phyloP scores from a whole-genome alignment of 352 stramenopile genomes.

The Globisporangium viniferum region DNA sequence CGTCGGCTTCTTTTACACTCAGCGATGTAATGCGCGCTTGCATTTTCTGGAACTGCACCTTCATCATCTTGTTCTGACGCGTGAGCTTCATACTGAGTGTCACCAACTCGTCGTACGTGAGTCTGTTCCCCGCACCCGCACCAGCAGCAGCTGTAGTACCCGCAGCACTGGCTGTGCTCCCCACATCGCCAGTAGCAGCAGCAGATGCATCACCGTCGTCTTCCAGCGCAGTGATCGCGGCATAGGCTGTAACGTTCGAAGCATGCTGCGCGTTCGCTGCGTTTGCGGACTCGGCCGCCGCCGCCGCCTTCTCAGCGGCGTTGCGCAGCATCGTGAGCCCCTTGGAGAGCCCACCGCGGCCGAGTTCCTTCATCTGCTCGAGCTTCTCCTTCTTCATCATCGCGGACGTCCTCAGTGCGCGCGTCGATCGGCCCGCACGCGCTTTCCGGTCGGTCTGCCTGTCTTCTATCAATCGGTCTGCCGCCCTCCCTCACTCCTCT shows the following conservation, averaged over 20 bases:
- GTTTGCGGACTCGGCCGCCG: conserved; percentile 10
- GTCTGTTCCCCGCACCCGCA: conserved; percentile 18
- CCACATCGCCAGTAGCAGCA: conserved; percentile 2
- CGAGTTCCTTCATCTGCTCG: conserved; percentile 86
- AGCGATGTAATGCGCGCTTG: conserved; percentile 44
- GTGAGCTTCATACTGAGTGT: conserved; percentile 87
- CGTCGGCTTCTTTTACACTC: conserved; percentile 42
- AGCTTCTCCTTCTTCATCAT: conserved; percentile 88
- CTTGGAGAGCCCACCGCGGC: conserved; percentile 66
- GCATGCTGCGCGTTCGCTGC: conserved; percentile 10
- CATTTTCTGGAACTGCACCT: conserved; percentile 78
- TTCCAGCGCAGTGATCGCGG: conserved; percentile 8
- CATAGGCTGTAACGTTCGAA: conserved; percentile 5
- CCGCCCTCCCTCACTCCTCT: not conserved
- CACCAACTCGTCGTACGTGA: conserved; percentile 82
- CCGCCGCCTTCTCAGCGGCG: conserved; percentile 25
- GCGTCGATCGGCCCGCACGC: not conserved
- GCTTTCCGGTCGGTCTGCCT: not conserved
- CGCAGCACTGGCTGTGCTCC: not conserved
- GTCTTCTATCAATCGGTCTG: not conserved
- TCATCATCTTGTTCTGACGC: conserved; percentile 87
- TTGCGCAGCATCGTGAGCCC: conserved; percentile 77
- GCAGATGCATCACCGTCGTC: not conserved
- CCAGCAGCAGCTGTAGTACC: not conserved
- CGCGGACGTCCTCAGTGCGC: not conserved